Evolutionary conservation across 1,139 yeast genomes (phyloP).

Genomic region (Blastobotrys raffinosifermentans): DNA sequence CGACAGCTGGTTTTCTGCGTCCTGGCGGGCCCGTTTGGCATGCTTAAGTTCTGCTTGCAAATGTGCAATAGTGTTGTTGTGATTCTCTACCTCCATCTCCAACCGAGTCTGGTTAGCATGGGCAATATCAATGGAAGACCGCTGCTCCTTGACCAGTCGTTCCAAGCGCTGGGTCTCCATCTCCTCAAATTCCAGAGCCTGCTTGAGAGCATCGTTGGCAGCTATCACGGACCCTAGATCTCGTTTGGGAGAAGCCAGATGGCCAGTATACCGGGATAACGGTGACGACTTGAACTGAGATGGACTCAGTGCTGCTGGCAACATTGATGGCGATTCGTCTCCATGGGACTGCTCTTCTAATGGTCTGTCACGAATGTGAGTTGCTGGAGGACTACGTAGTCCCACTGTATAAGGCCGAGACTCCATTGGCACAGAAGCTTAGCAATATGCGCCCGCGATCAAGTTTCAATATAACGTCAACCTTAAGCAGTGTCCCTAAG

Average conservation of each 20-base stretch:
- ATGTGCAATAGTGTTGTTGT: constrained; percentile 20
- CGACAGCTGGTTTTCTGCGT: constrained; percentile 22
- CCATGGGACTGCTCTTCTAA: neutral
- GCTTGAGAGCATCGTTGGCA: constrained; percentile 19
- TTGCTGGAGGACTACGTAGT: neutral
- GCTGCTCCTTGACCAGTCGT: constrained; percentile 19
- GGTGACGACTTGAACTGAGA: neutral
- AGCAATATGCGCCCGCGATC: no score
- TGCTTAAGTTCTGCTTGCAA: constrained; percentile 23
- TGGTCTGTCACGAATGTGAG: neutral
- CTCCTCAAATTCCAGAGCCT: constrained; percentile 27
- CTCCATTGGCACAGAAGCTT: no score
- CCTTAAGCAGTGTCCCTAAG: no score
- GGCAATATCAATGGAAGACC: constrained; percentile 16
- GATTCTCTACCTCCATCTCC: constrained; percentile 29
- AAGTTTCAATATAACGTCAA: no score
- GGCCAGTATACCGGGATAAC: neutral
- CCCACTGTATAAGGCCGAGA: no score
- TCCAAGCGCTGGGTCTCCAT: constrained; percentile 22
- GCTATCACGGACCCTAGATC: constrained; percentile 1
- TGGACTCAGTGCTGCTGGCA: neutral
- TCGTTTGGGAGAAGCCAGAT: neutral
- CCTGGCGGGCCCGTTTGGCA: constrained; percentile 20
- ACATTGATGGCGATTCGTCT: neutral
- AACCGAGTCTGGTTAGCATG: constrained; percentile 23